Evolutionary conservation across 345 rosid genomes (phyloP).

Genomic region (Isatis tinctoria): DNA sequence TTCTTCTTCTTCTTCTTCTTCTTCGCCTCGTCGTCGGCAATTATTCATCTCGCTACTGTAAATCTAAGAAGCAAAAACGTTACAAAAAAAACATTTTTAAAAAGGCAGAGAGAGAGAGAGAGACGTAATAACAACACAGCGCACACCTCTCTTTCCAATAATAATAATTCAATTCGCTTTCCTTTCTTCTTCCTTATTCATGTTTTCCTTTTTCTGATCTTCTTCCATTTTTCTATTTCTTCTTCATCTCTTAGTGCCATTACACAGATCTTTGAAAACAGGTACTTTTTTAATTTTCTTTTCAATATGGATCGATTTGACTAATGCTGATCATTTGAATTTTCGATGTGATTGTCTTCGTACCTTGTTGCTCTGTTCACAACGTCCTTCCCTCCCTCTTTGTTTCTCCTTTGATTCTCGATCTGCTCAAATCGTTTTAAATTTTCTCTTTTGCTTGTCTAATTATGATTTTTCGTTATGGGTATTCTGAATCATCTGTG

Average conservation of each 20-base stretch:
- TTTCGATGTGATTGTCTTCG: conserved; percentile 3
- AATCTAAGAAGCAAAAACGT: background rate
- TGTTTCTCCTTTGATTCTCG: background rate
- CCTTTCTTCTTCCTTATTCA: background rate
- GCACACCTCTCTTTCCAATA: conserved; percentile 2
- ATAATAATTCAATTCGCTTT: conserved; percentile 17
- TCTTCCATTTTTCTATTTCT: background rate
- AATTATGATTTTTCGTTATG: background rate
- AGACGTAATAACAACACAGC: conserved; percentile 21
- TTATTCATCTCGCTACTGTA: conserved; percentile 24
- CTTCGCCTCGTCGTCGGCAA: conserved; percentile 15
- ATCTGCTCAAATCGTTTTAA: background rate
- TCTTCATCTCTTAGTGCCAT: background rate
- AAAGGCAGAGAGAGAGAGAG: background rate
- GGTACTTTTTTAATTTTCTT: background rate
- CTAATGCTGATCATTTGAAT: conserved; percentile 7
- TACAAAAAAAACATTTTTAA: conserved; percentile 9
- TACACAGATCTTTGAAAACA: background rate
- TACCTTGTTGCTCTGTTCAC: conserved; percentile 1
- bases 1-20: background rate
- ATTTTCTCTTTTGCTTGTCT: background rate
- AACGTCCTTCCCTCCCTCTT: background rate
- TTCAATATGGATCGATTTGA: conserved; percentile 9
- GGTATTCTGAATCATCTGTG: background rate
- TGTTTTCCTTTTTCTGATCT: background rate